phyloP scores from a whole-genome alignment of 495 filamentous ascomycete genomes.

The Penicillium taxi region DNA sequence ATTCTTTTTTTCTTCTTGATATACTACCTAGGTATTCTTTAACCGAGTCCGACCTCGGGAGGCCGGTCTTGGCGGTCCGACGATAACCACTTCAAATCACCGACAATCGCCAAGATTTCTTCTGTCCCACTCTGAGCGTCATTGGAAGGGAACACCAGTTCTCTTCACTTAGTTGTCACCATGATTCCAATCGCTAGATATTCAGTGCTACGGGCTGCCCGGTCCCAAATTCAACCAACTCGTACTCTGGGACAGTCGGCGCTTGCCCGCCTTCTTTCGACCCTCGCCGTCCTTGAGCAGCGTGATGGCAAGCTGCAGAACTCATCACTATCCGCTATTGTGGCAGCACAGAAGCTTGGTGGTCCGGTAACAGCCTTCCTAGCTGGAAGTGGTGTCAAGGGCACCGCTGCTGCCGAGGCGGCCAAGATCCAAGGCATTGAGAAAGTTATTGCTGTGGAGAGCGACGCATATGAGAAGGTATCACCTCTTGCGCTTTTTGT shows the following conservation, averaged over 20 bases:
- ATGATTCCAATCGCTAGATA: constrained; percentile 40
- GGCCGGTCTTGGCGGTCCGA: constrained; percentile 22
- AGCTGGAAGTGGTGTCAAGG: constrained; percentile 72
- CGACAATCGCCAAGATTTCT: constrained; percentile 23
- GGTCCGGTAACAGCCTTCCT: constrained; percentile 80
- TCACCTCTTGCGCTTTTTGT: background rate
- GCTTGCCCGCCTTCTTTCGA: constrained; percentile 69
- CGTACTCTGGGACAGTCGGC: constrained; percentile 32
- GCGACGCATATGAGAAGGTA: constrained; percentile 87
- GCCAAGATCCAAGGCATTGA: constrained; percentile 84
- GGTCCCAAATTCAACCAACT: constrained; percentile 32
- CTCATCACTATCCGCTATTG: constrained; percentile 78
- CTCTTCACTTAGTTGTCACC: constrained; percentile 7
- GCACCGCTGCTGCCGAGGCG: constrained; percentile 69
- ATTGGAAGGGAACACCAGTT: constrained; percentile 7
- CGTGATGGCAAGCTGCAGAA: constrained; percentile 77
- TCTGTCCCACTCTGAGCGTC: constrained; percentile 8
- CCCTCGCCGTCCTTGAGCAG: constrained; percentile 88
- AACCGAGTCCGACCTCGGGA: constrained; percentile 40
- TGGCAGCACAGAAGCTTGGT: constrained; percentile 79
- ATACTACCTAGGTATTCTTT: constrained; percentile 23
- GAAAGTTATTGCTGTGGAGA: constrained; percentile 84
- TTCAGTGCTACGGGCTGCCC: constrained; percentile 43
- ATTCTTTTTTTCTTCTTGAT: constrained; percentile 1
- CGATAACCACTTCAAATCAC: constrained; percentile 28